phyloP scores from a whole-genome alignment of 352 stramenopile species.

The Pythium pectinolyticum region DNA sequence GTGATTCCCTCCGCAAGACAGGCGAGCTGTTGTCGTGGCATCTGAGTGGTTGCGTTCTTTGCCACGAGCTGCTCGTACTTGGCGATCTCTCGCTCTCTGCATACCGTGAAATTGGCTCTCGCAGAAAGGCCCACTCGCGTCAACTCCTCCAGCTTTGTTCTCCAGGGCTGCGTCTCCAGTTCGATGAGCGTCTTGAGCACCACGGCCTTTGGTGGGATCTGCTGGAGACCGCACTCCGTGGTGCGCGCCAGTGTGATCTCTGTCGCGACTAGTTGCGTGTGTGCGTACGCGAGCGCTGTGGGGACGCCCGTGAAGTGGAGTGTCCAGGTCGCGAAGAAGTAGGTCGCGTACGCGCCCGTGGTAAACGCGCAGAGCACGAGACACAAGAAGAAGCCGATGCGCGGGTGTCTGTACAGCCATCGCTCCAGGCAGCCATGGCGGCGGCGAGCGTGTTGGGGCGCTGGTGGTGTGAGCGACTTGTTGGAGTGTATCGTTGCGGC shows the following conservation, averaged over 20 bases:
- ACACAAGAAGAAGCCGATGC: conserved; percentile 54
- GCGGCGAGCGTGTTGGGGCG: neutral
- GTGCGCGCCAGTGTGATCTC: conserved; percentile 33
- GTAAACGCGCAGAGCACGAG: conserved; percentile 42
- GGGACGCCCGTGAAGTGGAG: conserved; percentile 33
- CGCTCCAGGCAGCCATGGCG: neutral
- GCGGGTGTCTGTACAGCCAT: conserved; percentile 47
- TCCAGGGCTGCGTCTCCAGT: conserved; percentile 5
- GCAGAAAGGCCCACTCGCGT: neutral
- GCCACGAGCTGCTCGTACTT: neutral
- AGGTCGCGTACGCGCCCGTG: conserved; percentile 46
- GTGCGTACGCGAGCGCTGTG: conserved; percentile 29
- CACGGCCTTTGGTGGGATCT: conserved; percentile 1
- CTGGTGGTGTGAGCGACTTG: neutral
- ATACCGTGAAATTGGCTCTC: neutral
- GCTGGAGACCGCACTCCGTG: conserved; percentile 35
- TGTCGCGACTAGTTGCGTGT: conserved; percentile 36
- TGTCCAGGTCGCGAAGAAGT: conserved; percentile 34
- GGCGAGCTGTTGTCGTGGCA: neutral
- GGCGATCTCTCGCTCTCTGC: neutral
- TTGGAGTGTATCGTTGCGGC: too few relatives aligned
- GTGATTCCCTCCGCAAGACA: conserved; percentile 7
- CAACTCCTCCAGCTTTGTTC: neutral
- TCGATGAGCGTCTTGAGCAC: neutral
- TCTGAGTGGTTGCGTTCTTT: neutral